Evolutionary conservation across 2,329 filamentous ascomycete species (phyloP).

Genomic region (Metarhizium robertsii): DNA sequence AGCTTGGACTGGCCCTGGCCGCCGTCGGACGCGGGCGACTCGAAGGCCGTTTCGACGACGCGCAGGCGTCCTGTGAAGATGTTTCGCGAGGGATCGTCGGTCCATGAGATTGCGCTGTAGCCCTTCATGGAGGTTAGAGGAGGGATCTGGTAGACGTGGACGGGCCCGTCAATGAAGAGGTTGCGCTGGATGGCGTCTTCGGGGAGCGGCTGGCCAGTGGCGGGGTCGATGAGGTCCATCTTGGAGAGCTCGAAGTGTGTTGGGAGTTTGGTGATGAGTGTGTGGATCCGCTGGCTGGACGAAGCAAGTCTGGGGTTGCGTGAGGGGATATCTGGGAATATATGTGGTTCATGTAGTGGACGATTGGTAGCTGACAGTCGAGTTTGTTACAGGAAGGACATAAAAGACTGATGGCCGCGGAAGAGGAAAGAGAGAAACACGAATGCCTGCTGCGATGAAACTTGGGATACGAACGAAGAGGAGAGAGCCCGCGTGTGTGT

Average conservation of each 20-base stretch:
- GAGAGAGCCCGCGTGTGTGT: background rate
- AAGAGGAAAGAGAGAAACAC: background rate
- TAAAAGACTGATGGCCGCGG: background rate
- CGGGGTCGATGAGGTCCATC: slow-evolving; percentile 59
- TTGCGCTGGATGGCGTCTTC: slow-evolving; percentile 75
- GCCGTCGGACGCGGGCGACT: slow-evolving; percentile 14
- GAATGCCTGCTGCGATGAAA: background rate
- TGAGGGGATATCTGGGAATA: no score
- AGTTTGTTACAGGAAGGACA: background rate
- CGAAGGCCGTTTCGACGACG: slow-evolving; percentile 63
- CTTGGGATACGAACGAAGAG: background rate
- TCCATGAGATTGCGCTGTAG: slow-evolving; percentile 72
- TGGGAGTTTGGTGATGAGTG: background rate
- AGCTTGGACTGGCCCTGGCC: slow-evolving; percentile 33
- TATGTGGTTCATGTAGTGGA: background rate
- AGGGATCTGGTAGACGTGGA: slow-evolving; percentile 84
- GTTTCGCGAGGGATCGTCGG: slow-evolving; percentile 56
- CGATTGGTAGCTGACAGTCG: background rate
- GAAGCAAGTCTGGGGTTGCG: background rate
- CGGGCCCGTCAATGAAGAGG: slow-evolving; percentile 63
- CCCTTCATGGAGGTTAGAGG: slow-evolving; percentile 70
- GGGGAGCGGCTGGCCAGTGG: slow-evolving; percentile 59
- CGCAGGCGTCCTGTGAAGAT: slow-evolving; percentile 83
- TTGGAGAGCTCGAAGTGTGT: background rate
- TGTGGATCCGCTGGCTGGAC: background rate